phyloP scores from a whole-genome alignment of 768 basidiomycete genomes.

The Trametes cinnabarina region DNA sequence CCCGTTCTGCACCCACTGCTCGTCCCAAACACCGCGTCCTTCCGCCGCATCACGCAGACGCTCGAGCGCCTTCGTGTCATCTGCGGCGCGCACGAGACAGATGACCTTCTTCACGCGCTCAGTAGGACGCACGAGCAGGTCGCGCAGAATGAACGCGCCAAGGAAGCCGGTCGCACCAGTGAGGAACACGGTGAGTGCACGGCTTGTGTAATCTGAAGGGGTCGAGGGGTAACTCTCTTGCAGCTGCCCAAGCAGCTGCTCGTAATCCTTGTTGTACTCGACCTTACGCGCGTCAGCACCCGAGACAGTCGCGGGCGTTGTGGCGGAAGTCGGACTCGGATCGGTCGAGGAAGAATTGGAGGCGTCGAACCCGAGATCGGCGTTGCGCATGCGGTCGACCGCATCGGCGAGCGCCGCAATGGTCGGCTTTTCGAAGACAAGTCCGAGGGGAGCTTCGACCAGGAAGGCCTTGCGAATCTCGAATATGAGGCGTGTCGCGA shows the following conservation, averaged over 20 bases:
- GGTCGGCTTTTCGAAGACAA: slow-evolving; percentile 91
- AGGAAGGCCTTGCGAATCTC: slow-evolving; percentile 93
- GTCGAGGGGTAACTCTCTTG: slow-evolving; percentile 59
- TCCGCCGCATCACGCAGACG: slow-evolving; percentile 70
- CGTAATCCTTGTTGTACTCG: slow-evolving; percentile 81
- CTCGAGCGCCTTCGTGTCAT: slow-evolving; percentile 55
- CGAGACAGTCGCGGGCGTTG: background rate
- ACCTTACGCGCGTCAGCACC: slow-evolving; percentile 27
- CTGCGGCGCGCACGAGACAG: slow-evolving; percentile 83
- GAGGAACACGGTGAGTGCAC: slow-evolving; percentile 77
- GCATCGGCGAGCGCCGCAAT: slow-evolving; percentile 72
- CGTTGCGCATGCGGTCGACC: slow-evolving; percentile 70
- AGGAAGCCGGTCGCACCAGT: slow-evolving; percentile 98
- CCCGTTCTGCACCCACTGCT: slow-evolving; percentile 67
- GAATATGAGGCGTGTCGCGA: slow-evolving; percentile 95
- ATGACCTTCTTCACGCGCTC: slow-evolving; percentile 79
- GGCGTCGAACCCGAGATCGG: slow-evolving; percentile 70
- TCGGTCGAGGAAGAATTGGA: slow-evolving; percentile 27
- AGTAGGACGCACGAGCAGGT: slow-evolving; percentile 61
- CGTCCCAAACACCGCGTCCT: slow-evolving; percentile 87
- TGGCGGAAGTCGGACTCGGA: background rate
- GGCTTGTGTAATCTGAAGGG: slow-evolving; percentile 51
- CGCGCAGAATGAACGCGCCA: slow-evolving; percentile 85
- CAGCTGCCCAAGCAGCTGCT: slow-evolving; percentile 56
- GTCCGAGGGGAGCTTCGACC: slow-evolving; percentile 84